phyloP scores from a whole-genome alignment of 1,284 basidiomycete genomes.

The Schizophyllum commune region DNA sequence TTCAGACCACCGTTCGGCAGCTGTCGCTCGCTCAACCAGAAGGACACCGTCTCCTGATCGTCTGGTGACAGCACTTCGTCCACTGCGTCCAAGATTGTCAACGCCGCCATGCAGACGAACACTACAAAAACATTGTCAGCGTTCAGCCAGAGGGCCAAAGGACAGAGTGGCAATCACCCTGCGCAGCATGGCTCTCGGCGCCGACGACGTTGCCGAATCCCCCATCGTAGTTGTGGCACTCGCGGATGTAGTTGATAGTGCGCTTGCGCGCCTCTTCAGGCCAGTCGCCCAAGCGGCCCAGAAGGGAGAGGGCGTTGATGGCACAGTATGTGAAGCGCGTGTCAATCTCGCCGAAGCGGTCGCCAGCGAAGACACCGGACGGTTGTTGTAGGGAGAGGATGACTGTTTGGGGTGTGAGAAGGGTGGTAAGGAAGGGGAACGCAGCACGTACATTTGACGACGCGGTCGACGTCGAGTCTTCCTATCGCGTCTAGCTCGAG shows the following conservation, averaged over 20 bases:
- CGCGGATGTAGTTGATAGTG: slow-evolving; percentile 66
- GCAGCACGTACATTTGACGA: slow-evolving; percentile 63
- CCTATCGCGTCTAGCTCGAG: slow-evolving; percentile 80
- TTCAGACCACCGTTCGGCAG: slow-evolving; percentile 91
- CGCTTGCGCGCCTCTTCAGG: slow-evolving; percentile 39
- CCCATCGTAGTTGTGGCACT: slow-evolving; percentile 91
- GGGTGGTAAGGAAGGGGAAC: background rate
- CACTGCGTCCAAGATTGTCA: slow-evolving; percentile 81
- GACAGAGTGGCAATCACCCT: slow-evolving; percentile 52
- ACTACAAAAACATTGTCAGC: slow-evolving; percentile 38
- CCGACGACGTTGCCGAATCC: slow-evolving; percentile 84
- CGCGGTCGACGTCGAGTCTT: slow-evolving; percentile 57
- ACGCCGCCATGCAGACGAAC: slow-evolving; percentile 82
- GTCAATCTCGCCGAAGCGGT: slow-evolving; percentile 85
- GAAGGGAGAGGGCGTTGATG: slow-evolving; percentile 73
- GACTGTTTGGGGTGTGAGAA: slow-evolving; percentile 36
- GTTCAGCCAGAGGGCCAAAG: background rate
- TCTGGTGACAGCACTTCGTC: slow-evolving; percentile 43
- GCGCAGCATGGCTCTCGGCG: slow-evolving; percentile 88
- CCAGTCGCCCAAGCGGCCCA: slow-evolving; percentile 61
- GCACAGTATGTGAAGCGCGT: slow-evolving; percentile 91
- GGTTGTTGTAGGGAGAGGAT: slow-evolving; percentile 78
- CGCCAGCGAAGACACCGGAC: slow-evolving; percentile 87
- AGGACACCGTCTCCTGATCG: slow-evolving; percentile 69
- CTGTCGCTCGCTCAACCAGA: slow-evolving; percentile 94